phyloP scores from a whole-genome alignment of 176 grass and related monocot genomes.

The Eragrostis curvula region DNA sequence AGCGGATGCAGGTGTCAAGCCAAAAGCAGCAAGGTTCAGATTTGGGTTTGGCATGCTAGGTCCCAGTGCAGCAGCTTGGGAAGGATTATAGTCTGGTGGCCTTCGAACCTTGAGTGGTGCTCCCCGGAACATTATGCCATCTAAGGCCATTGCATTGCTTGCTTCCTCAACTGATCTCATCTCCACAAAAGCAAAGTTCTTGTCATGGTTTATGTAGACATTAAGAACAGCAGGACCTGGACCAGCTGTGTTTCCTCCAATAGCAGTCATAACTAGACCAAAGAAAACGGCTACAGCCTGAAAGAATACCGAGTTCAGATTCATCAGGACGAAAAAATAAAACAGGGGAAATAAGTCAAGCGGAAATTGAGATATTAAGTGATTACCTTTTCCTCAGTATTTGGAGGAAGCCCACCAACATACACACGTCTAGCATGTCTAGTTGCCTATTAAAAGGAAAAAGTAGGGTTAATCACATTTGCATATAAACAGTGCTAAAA shows the following conservation, averaged over 20 bases:
- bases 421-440: slow-evolving; percentile 95
- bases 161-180: slow-evolving; percentile 99
- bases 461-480: background rate
- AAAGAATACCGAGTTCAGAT: slow-evolving; percentile 6
- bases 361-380: slow-evolving; percentile 1
- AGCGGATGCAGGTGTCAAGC: slow-evolving; percentile 81
- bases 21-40: slow-evolving; percentile 92
- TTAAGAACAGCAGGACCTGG: slow-evolving; percentile 98
- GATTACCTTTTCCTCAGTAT: slow-evolving; percentile 87
- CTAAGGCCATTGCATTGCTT: slow-evolving; percentile 98
- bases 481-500: background rate
- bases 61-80: slow-evolving; percentile 84
- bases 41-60: slow-evolving; percentile 94
- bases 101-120: slow-evolving; percentile 94
- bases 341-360: background rate
- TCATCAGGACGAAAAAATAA: background rate
- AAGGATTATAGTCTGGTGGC: slow-evolving; percentile 95
- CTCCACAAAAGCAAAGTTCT: slow-evolving; percentile 99
- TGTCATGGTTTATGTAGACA: slow-evolving; percentile 99
- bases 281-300: slow-evolving; percentile 81
- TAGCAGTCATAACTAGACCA: slow-evolving; percentile 93
- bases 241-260: slow-evolving; percentile 95
- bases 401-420: slow-evolving; percentile 95
- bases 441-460: slow-evolving; percentile 57
- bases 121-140: slow-evolving; percentile 96